A percentile compares a stretch with the other conserved stretches of the same genome.
These are phyloP conservation scores for Calamus simplicifolius DNA, from an alignment of 176 grass and related monocot genomes.

Conservation along the genomic window DNA sequence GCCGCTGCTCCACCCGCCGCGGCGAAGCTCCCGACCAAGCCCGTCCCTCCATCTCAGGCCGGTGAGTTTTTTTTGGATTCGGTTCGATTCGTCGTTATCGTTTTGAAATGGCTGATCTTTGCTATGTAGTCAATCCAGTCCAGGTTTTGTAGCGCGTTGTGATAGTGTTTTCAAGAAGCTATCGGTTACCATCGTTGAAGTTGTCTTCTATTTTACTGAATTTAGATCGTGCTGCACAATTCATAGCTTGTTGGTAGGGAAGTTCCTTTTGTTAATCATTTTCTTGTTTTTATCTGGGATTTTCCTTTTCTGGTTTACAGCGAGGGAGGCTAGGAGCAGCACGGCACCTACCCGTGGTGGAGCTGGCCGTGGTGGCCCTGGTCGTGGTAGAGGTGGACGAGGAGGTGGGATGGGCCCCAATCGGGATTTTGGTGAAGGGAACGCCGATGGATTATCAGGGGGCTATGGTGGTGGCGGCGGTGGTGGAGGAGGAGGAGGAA, in stretches of 20 bases:
- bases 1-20: conserved; percentile 15
- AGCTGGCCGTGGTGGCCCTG: conserved; percentile 43
- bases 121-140: neutral
- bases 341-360: conserved; percentile 42
- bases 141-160: no score
- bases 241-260: neutral
- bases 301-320: conserved; percentile 3
- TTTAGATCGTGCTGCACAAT: no score
- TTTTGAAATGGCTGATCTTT: neutral
- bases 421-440: conserved; percentile 44
- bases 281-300: neutral
- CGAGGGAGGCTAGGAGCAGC: conserved; percentile 28
- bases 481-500: conserved; percentile 33
- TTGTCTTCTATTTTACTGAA: neutral
- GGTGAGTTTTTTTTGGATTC: conserved; percentile 26
- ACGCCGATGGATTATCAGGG: conserved; percentile 37
- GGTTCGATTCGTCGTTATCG: neutral
- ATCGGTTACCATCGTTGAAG: neutral
- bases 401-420: conserved; percentile 38
- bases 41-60: conserved; percentile 50
- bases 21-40: conserved; percentile 62
- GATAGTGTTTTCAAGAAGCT: no score
- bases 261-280: neutral
- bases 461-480: conserved; percentile 26
- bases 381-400: conserved; percentile 45